Conservation (phyloP, 768 basidiomycete genomes). For the Mycena floridula region DNA sequence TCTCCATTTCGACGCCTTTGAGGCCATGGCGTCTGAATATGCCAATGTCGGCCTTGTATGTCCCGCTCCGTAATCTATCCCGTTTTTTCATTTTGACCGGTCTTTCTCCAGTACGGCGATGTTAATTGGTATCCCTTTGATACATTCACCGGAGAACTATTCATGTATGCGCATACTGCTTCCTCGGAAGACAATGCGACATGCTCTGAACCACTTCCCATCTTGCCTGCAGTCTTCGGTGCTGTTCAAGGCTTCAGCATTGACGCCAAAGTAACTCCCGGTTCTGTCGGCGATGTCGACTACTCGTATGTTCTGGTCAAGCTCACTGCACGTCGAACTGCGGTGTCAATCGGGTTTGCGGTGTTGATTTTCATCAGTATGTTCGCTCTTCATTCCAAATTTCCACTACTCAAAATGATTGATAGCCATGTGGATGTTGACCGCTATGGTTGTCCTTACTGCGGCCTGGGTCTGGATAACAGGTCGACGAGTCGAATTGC, state of each 20-base stretch:
- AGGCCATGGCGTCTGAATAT: not conserved
- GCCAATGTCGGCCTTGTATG: not conserved
- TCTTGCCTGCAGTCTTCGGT: not conserved
- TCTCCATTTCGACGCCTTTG: not conserved
- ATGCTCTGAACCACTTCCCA: not conserved
- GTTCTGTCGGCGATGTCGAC: not conserved
- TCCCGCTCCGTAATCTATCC: not conserved
- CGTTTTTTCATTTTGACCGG: not conserved
- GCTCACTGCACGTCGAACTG: not conserved
- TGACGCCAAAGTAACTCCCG: not conserved
- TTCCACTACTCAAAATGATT: not conserved
- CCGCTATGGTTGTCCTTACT: not conserved
- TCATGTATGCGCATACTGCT: not conserved
- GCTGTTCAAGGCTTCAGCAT: not conserved
- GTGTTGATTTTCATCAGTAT: not conserved
- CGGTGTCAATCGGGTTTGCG: not conserved
- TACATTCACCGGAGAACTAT: not conserved
- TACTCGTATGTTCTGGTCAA: not conserved
- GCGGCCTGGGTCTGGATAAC: not conserved
- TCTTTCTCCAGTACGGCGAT: not conserved
- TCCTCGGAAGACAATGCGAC: not conserved
- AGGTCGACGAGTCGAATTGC: conserved; percentile 1
- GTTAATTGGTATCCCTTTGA: not conserved
- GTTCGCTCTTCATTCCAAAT: not conserved
- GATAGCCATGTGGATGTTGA: not conserved